Evolutionary conservation across 345 rosid genomes (phyloP).

Genomic region (Physaria fendleri): DNA sequence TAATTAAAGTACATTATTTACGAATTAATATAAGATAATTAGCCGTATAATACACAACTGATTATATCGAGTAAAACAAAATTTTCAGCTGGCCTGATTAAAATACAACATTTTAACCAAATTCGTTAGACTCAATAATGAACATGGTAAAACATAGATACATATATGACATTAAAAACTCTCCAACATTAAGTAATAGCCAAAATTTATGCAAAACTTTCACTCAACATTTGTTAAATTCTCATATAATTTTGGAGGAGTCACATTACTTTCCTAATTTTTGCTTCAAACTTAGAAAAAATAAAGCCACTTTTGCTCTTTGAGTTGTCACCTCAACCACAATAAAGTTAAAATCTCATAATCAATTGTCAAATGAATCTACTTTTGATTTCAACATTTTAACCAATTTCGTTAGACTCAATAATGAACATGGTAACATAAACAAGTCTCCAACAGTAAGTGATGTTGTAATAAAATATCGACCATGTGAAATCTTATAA

Average conservation of each 20-base stretch:
- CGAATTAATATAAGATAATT: not conserved
- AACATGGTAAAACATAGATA: conserved; percentile 4
- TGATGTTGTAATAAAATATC: not conserved
- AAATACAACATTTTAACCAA: conserved; percentile 11
- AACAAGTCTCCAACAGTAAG: not conserved
- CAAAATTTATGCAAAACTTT: too few species aligned
- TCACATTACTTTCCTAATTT: conserved; percentile 26
- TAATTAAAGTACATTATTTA: not conserved
- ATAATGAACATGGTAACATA: not conserved
- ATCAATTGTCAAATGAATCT: conserved; percentile 5
- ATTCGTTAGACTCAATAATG: not conserved
- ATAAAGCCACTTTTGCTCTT: not conserved
- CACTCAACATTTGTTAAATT: too few species aligned
- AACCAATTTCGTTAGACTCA: not conserved
- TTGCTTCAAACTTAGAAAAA: conserved; percentile 19
- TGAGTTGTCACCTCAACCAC: conserved; percentile 24
- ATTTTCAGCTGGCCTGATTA: too few species aligned
- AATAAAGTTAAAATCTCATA: conserved; percentile 19
- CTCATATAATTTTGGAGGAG: not conserved
- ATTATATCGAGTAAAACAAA: conserved; percentile 15
- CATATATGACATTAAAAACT: not conserved
- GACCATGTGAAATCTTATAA: not conserved
- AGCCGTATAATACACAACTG: conserved; percentile 1
- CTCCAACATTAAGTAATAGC: not conserved
- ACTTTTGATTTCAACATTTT: conserved; percentile 9